phyloP scores from a whole-genome alignment of 1,139 yeast genomes.

The Hyphopichia burtonii region DNA sequence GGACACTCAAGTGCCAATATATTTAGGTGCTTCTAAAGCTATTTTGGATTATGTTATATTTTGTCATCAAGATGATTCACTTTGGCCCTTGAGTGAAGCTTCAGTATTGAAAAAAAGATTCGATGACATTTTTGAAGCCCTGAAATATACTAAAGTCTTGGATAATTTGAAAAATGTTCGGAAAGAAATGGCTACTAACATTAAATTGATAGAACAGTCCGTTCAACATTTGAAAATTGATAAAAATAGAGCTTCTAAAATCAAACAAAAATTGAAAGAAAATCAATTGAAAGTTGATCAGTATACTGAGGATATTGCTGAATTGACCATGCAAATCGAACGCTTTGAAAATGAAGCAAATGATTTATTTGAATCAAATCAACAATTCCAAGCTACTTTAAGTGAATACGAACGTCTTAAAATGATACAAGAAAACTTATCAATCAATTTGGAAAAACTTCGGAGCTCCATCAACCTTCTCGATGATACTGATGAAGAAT shows the following conservation, averaged over 20 bases:
- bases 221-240: constrained; percentile 76
- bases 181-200: constrained; percentile 74
- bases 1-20: constrained; percentile 76
- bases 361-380: constrained; percentile 69
- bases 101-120: constrained; percentile 83
- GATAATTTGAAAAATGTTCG: constrained; percentile 74
- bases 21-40: constrained; percentile 85
- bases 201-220: constrained; percentile 71
- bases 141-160: constrained; percentile 86
- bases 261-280: constrained; percentile 46
- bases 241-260: constrained; percentile 66
- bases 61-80: constrained; percentile 95
- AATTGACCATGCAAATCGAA: constrained; percentile 50
- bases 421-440: constrained; percentile 5
- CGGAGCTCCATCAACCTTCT: not conserved
- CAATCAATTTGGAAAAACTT: not conserved
- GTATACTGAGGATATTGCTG: constrained; percentile 50
- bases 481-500: constrained; percentile 5
- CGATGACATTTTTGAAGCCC: constrained; percentile 95
- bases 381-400: constrained; percentile 73
- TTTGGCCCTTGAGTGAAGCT: constrained; percentile 97
- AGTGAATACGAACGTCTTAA: constrained; percentile 59
- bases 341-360: constrained; percentile 60
- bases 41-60: constrained; percentile 89
- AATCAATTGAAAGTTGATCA: constrained; percentile 44